phyloP scores from a whole-genome alignment of 331 rosid genomes.

The Quercus lobata region DNA sequence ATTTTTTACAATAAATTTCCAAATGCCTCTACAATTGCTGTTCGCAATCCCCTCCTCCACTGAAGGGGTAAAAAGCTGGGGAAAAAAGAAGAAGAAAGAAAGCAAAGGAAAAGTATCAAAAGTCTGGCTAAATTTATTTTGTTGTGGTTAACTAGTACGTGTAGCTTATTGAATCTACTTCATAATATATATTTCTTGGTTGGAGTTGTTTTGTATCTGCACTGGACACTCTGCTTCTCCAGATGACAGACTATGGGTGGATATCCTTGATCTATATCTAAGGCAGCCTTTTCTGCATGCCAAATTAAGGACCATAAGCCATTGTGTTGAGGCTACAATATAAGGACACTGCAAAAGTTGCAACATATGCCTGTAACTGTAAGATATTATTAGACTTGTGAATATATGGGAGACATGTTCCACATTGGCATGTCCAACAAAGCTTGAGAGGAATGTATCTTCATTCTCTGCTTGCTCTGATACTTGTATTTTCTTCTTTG shows the following conservation, averaged over 20 bases:
- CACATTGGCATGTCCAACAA: not conserved
- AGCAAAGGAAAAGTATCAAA: too few relatives aligned
- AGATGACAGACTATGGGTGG: not conserved
- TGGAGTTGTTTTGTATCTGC: too few relatives aligned
- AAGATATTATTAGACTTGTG: not conserved
- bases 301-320: not conserved
- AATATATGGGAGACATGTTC: not conserved
- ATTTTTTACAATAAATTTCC: too few relatives aligned
- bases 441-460: not conserved
- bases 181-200: too few relatives aligned
- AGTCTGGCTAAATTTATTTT: too few relatives aligned
- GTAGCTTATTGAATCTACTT: too few relatives aligned
- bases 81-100: too few relatives aligned
- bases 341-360: not conserved
- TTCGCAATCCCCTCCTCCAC: too few relatives aligned
- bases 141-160: too few relatives aligned
- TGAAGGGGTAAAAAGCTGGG: too few relatives aligned
- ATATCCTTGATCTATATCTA: not conserved
- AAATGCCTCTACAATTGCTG: too few relatives aligned
- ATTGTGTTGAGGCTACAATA: not conserved
- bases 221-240: too few relatives aligned
- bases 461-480: not conserved
- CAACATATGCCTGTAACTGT: not conserved
- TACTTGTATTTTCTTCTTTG: not conserved
- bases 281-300: not conserved